A percentile compares a stretch with the other conserved stretches of the same genome.
Evolutionary conservation across 257 asterid species (phyloP).

Genomic region (Catharanthus roseus): DNA sequence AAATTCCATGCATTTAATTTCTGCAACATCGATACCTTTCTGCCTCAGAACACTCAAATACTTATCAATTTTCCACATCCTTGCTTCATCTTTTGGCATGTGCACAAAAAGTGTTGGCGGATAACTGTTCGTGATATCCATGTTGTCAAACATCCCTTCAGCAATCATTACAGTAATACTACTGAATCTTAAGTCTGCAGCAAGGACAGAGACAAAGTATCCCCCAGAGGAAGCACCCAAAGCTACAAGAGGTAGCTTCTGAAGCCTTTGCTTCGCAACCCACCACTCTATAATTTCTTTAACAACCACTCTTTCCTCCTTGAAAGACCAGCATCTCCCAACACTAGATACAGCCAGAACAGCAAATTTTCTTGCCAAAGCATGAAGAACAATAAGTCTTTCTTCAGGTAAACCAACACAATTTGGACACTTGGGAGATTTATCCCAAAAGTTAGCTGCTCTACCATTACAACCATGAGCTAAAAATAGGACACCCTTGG

Average conservation of each 20-base stretch:
- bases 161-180: constrained; percentile 72
- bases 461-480: constrained; percentile 94
- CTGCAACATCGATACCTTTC: constrained; percentile 62
- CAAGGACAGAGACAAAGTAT: constrained; percentile 78
- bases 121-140: constrained; percentile 45
- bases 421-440: constrained; percentile 54
- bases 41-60: constrained; percentile 46
- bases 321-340: constrained; percentile 75
- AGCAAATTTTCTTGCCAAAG: constrained; percentile 69
- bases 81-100: constrained; percentile 88
- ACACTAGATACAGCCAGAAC: constrained; percentile 75
- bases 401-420: constrained; percentile 96
- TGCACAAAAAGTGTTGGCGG: constrained; percentile 89
- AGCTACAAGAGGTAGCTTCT: constrained; percentile 65
- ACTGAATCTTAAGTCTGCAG: constrained; percentile 44
- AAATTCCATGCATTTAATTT: constrained; percentile 68
- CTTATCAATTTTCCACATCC: constrained; percentile 53
- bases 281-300: constrained; percentile 62
- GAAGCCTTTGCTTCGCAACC: constrained; percentile 48
- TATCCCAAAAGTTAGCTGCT: constrained; percentile 90
- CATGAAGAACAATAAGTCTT: constrained; percentile 73
- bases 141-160: constrained; percentile 67
- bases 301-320: constrained; percentile 50
- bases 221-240: constrained; percentile 98
- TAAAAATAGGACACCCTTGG: constrained; percentile 73